Evolutionary conservation across 2,329 filamentous ascomycete genomes (phyloP), one percentile per base, ranked within the genome.

Genomic region (Monilinia vaccinii-corymbosi): DNA sequence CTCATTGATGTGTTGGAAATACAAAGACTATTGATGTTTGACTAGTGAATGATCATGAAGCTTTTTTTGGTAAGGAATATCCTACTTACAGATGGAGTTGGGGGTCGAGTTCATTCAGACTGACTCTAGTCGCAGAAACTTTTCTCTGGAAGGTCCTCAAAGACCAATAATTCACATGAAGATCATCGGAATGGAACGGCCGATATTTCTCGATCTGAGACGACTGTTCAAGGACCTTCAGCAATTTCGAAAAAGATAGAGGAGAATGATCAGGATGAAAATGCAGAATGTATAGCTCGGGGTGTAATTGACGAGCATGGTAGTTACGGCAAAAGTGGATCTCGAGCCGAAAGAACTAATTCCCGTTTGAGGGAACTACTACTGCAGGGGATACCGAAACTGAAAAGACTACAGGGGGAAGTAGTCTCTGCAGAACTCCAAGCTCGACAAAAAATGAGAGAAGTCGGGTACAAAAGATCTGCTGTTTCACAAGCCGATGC

Each of bases 361-460:
- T 61, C n/a, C 57, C 61, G 63, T 44, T 59, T 66, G 45, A 34
- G 42, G 4, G 52, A 62, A 3, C 58, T 68, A 34, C 61, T 66
- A 45, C 61, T 66, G 45, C 55, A 65, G 18, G 57, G 50, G 1
- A 42, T 66, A 31, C 56, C 63, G 21, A 31, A 44, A 8, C 36
- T 66, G 10, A 52, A 56, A 51, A 60, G 28, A 25, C 56, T 67
- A 31, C 65, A 64, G 23, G 23, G 14, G 25, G 52, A 63, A 38
- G 60, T 64, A 18, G 48, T 61, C 8, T 45, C 45, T 21, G 61
- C 67, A 4, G 60, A 65, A 47, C 62, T 68, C 31, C 44, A 62
- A 51, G 62, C 60, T 46, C 61, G 67, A n/a, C 49, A 69, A 40
- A 67, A 66, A 32, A 63, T 61, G 47, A 62, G 66, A 5, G 62